These are phyloP conservation scores for Aspergillus latus DNA, from an alignment of 2,329 filamentous ascomycete species.

Conservation along the genomic window DNA sequence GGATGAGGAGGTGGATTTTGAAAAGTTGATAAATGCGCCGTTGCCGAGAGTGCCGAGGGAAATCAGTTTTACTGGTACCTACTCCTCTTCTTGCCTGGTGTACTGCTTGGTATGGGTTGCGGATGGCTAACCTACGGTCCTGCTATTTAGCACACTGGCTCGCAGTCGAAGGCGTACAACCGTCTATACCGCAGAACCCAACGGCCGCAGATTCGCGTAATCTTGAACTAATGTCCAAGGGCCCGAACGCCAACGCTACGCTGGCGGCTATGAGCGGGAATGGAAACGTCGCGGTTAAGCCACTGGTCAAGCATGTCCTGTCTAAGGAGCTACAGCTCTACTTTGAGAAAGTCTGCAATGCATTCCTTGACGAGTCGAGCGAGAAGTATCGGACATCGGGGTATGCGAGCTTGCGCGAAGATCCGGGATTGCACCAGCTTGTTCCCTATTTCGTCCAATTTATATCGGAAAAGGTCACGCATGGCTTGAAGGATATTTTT, in stretches of 20 bases:
- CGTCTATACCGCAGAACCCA: conserved; percentile 93
- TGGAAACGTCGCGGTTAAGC: conserved; percentile 81
- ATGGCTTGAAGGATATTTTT: conserved; percentile 86
- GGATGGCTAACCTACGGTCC: not conserved
- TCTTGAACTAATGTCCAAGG: conserved; percentile 85
- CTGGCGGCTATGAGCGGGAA: conserved; percentile 79
- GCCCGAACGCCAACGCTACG: conserved; percentile 80
- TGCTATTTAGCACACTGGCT: conserved; percentile 78
- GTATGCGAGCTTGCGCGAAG: conserved; percentile 78
- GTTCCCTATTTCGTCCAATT: conserved; percentile 97
- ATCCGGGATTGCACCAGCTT: conserved; percentile 91
- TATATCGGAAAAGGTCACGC: conserved; percentile 92
- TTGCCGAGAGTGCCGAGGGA: conserved; percentile 93
- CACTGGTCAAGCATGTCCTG: conserved; percentile 90
- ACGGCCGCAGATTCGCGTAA: conserved; percentile 79
- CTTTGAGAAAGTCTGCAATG: conserved; percentile 91
- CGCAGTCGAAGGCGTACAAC: conserved; percentile 94
- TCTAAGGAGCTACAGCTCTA: conserved; percentile 95
- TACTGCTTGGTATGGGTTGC: not conserved
- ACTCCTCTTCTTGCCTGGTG: not conserved
- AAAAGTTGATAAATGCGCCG: conserved; percentile 96
- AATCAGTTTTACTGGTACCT: conserved; percentile 79
- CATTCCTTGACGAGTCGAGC: conserved; percentile 82
- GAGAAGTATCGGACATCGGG: conserved; percentile 85
- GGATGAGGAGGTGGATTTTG: conserved; percentile 97